Percentiles rank a stretch among this genome's conserved stretches.
phyloP scores from a whole-genome alignment of 108 stramenopile species.

The Nitzschia sp. region DNA sequence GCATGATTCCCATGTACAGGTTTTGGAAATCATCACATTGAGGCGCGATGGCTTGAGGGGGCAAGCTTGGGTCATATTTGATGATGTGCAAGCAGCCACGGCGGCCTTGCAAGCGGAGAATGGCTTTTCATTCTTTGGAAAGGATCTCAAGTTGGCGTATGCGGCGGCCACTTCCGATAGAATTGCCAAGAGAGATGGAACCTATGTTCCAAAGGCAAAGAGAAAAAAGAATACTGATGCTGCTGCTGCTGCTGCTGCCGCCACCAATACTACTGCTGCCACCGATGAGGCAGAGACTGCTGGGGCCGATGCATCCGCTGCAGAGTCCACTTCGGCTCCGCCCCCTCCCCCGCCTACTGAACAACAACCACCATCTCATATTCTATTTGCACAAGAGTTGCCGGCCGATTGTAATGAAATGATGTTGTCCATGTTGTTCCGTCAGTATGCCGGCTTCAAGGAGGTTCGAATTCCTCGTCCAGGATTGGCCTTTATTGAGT shows the following conservation, averaged over 20 bases:
- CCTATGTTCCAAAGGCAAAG: conserved; percentile 75
- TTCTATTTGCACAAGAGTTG: conserved; percentile 67
- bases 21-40: conserved; percentile 79
- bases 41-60: conserved; percentile 81
- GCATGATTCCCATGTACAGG: conserved; percentile 7
- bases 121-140: conserved; percentile 89
- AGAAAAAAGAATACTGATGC: conserved; percentile 30
- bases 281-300: conserved; percentile 22
- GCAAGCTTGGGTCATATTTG: conserved; percentile 93
- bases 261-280: conserved; percentile 1
- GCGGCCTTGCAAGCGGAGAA: conserved; percentile 86
- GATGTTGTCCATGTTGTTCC: conserved; percentile 93
- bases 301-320: conserved; percentile 4
- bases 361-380: conserved; percentile 56
- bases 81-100: conserved; percentile 84
- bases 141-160: conserved; percentile 82
- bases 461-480: conserved; percentile 73
- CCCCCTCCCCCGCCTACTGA: conserved; percentile 16
- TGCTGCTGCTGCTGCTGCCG: too few relatives aligned
- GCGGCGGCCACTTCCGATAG: conserved; percentile 87
- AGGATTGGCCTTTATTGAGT: conserved; percentile 91
- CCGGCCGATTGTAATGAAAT: conserved; percentile 86
- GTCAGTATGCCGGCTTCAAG: conserved; percentile 86
- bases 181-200: conserved; percentile 84
- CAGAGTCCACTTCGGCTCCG: conserved; percentile 5